Percentiles rank a stretch among this genome's conserved stretches.
Evolutionary conservation across 805 yeast genomes (phyloP).

Genomic region (Limtongozyma cylindracea): DNA sequence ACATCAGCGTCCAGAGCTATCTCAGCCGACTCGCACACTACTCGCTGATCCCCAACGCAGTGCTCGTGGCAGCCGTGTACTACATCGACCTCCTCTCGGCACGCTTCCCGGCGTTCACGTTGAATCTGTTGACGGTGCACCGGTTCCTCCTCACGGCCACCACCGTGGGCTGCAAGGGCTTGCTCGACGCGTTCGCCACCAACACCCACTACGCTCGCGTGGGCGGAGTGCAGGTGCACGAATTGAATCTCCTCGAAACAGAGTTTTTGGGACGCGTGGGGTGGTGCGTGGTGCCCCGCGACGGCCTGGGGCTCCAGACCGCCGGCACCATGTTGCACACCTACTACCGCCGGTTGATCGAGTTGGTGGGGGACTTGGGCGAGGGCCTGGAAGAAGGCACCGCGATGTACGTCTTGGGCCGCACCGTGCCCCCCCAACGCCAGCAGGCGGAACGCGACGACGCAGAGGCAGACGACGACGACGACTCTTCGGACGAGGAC

Average conservation of each 20-base stretch:
- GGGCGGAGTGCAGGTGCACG: slow-evolving; percentile 74
- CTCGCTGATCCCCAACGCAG: slow-evolving; percentile 67
- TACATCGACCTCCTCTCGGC: slow-evolving; percentile 69
- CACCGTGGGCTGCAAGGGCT: slow-evolving; percentile 70
- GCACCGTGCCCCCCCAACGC: no score
- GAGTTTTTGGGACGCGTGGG: slow-evolving; percentile 66
- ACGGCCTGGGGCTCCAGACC: slow-evolving; percentile 8
- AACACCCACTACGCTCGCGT: slow-evolving; percentile 87
- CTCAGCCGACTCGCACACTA: slow-evolving; percentile 49
- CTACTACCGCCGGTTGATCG: slow-evolving; percentile 12
- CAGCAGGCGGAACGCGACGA: no score
- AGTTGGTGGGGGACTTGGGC: no score
- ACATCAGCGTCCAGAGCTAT: slow-evolving; percentile 59
- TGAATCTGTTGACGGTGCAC: slow-evolving; percentile 84
- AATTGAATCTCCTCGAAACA: slow-evolving; percentile 65
- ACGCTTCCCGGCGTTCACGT: slow-evolving; percentile 54
- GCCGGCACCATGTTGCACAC: slow-evolving; percentile 5
- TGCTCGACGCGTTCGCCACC: slow-evolving; percentile 86
- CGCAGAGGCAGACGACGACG: no score
- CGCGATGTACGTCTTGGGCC: no score
- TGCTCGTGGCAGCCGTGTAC: slow-evolving; percentile 61
- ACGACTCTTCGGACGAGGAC: no score
- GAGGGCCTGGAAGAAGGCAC: no score
- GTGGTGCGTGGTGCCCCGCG: slow-evolving; percentile 30
- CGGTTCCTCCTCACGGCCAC: slow-evolving; percentile 78